Percentiles rank a stretch among this genome's conserved stretches.
Evolutionary conservation across 169 alveolate genomes (phyloP).

Genomic region (Plasmodium ovale): DNA sequence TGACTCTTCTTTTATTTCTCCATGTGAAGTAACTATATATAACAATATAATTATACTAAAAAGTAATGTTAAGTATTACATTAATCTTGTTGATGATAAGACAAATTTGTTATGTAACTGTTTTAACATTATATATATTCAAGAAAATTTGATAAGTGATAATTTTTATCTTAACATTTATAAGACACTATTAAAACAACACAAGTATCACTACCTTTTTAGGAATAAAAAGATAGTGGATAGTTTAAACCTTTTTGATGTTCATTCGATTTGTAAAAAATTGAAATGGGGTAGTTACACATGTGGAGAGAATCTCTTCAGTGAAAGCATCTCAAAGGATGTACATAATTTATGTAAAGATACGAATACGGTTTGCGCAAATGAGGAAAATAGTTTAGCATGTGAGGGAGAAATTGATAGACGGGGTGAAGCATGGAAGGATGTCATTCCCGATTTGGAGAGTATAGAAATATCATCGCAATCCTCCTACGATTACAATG

Average conservation of each 20-base stretch:
- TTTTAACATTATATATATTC: conserved; percentile 40
- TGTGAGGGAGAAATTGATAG: neutral
- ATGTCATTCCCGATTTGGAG: neutral
- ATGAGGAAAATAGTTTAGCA: neutral
- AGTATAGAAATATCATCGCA: conserved; percentile 23
- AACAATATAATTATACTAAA: conserved; percentile 37
- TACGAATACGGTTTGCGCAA: neutral
- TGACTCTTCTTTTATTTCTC: conserved; percentile 40
- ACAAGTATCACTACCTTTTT: conserved; percentile 50
- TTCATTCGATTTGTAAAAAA: conserved; percentile 3
- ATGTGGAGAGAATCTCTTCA: neutral
- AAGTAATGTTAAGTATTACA: conserved; percentile 23
- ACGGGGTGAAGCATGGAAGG: neutral
- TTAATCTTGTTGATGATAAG: conserved; percentile 25
- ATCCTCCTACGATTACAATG: conserved; percentile 22
- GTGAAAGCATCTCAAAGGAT: neutral
- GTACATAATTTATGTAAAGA: neutral
- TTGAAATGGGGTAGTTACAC: neutral
- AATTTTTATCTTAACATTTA: conserved; percentile 54
- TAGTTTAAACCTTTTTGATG: conserved; percentile 28
- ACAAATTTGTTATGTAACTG: conserved; percentile 27
- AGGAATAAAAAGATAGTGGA: conserved; percentile 10
- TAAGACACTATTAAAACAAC: conserved; percentile 18
- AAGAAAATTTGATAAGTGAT: conserved; percentile 35
- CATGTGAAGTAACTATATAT: conserved; percentile 51